Evolutionary conservation across 164 flowering plant genomes (phyloP).

Genomic region (Magnolia officinalis): DNA sequence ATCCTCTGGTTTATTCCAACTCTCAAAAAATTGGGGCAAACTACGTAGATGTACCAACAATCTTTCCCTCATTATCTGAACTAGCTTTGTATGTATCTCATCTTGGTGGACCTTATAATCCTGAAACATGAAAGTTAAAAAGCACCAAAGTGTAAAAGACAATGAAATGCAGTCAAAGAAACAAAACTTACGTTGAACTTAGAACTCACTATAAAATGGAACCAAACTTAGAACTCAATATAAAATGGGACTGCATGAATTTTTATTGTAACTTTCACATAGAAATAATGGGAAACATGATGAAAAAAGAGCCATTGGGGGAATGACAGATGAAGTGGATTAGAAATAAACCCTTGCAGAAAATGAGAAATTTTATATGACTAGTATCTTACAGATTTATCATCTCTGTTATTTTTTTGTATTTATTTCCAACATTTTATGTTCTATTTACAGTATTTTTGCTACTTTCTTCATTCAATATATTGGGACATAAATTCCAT

Average conservation of each 20-base stretch:
- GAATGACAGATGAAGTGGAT: too few species aligned
- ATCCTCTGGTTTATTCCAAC: conserved; percentile 85
- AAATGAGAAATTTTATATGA: too few species aligned
- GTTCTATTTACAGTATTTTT: too few species aligned
- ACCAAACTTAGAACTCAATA: too few species aligned
- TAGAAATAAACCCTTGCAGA: too few species aligned
- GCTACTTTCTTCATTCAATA: too few species aligned
- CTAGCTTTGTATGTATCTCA: conserved; percentile 92
- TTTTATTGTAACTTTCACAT: background rate
- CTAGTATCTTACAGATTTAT: too few species aligned
- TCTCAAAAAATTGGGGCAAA: conserved; percentile 84
- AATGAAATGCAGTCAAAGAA: background rate
- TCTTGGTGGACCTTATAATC: conserved; percentile 90
- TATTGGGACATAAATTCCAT: too few species aligned
- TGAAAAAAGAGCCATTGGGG: background rate
- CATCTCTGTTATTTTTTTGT: too few species aligned
- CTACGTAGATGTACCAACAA: conserved; percentile 77
- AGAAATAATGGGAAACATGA: background rate
- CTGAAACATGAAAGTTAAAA: conserved; percentile 27
- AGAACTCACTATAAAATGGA: background rate
- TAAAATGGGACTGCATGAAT: too few species aligned
- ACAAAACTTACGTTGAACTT: background rate
- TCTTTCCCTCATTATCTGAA: conserved; percentile 98
- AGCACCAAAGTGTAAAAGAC: background rate
- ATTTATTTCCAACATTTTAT: too few species aligned